phyloP scores from a whole-genome alignment of 441 rosid species.

The Euphorbia schlechtendalii region DNA sequence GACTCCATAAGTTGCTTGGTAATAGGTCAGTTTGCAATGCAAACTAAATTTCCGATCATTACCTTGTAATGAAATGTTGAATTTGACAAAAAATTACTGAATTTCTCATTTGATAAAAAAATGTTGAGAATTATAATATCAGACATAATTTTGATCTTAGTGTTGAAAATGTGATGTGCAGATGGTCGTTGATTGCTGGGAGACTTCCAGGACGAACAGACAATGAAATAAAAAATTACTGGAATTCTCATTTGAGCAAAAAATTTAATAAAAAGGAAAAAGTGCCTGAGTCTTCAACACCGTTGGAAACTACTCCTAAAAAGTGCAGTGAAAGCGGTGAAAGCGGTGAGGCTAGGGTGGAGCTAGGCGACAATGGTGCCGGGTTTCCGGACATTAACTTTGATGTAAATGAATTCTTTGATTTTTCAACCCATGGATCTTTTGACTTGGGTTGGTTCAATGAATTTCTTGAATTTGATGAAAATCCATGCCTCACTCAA shows the following conservation, averaged over 20 bases:
- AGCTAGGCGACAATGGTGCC: not conserved
- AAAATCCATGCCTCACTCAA: slow-evolving; percentile 10
- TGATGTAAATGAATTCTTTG: not conserved
- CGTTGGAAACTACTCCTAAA: not conserved
- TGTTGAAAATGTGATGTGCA: slow-evolving; percentile 10
- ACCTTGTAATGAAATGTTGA: no score
- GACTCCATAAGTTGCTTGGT: slow-evolving; percentile 61
- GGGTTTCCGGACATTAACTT: not conserved
- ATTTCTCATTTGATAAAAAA: no score
- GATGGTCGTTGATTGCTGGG: slow-evolving; percentile 86
- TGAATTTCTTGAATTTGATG: slow-evolving; percentile 6
- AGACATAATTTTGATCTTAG: no score
- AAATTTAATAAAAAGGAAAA: slow-evolving; percentile 39
- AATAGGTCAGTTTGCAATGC: no score
- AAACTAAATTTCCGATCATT: no score
- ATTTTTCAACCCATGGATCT: not conserved
- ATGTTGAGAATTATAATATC: no score
- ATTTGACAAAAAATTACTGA: no score
- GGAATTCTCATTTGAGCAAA: slow-evolving; percentile 43
- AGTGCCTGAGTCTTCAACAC: slow-evolving; percentile 1
- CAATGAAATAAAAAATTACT: slow-evolving; percentile 33
- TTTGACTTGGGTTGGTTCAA: not conserved
- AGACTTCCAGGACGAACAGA: slow-evolving; percentile 84
- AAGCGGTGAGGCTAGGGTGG: not conserved
- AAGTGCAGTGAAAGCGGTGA: slow-evolving; percentile 7